Evolutionary conservation across 495 filamentous ascomycete genomes (phyloP).

Genomic region (Podospora didyma): DNA sequence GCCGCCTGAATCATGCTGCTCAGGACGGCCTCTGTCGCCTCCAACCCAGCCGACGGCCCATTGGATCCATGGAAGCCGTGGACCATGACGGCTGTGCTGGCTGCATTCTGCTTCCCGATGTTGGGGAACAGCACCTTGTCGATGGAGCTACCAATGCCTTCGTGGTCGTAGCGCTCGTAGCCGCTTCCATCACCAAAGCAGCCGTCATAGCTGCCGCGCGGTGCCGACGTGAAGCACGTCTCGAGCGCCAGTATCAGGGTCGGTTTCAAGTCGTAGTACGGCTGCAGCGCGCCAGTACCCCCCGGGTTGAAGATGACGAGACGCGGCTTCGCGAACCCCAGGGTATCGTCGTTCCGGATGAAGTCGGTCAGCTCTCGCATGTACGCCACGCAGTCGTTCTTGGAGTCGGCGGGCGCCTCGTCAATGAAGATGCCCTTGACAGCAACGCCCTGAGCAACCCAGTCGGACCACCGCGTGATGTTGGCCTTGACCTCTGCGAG

Average conservation of each 20-base stretch:
- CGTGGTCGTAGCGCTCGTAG: slow-evolving; percentile 10
- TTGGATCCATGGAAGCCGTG: slow-evolving; percentile 13
- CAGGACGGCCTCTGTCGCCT: not conserved
- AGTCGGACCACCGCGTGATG: slow-evolving; percentile 39
- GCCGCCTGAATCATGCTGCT: slow-evolving; percentile 1
- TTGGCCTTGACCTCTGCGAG: slow-evolving; percentile 30
- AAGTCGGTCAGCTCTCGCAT: slow-evolving; percentile 12
- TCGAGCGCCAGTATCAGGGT: slow-evolving; percentile 9
- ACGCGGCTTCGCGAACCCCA: not conserved
- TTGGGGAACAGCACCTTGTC: slow-evolving; percentile 3
- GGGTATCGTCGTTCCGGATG: not conserved
- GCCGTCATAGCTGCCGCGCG: slow-evolving; percentile 5
- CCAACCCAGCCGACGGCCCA: slow-evolving; percentile 4
- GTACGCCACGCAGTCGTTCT: slow-evolving; percentile 12
- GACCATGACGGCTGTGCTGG: slow-evolving; percentile 3
- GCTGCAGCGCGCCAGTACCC: slow-evolving; percentile 6
- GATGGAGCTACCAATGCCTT: slow-evolving; percentile 7
- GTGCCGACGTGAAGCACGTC: slow-evolving; percentile 11
- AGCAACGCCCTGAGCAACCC: slow-evolving; percentile 26
- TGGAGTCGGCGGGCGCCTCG: slow-evolving; percentile 12
- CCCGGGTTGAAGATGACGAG: slow-evolving; percentile 15
- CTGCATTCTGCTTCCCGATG: not conserved
- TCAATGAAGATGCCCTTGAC: slow-evolving; percentile 28
- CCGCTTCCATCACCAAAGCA: not conserved
- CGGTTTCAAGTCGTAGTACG: slow-evolving; percentile 7